These are phyloP conservation scores for Myxozyma geophila DNA, from an alignment of 805 yeast species.

Conservation along the genomic window DNA sequence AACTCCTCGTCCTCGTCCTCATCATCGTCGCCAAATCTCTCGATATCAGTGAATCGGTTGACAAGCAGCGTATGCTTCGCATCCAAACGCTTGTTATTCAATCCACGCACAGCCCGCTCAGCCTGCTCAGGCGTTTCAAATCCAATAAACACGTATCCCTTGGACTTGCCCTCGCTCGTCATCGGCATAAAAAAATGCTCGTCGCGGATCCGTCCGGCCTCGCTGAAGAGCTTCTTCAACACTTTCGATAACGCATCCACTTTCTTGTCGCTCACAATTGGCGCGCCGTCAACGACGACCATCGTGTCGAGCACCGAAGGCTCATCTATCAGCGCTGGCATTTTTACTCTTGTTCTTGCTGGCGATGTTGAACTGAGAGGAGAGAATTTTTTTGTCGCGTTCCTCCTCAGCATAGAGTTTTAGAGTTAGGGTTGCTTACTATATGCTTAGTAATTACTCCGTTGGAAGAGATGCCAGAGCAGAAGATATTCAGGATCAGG, in stretches of 20 bases:
- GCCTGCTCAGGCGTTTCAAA: slow-evolving; percentile 71
- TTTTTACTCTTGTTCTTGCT: not conserved
- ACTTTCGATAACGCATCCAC: slow-evolving; percentile 84
- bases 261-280: slow-evolving; percentile 89
- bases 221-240: slow-evolving; percentile 74
- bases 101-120: slow-evolving; percentile 73
- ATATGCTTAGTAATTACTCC: no score
- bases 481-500: no score
- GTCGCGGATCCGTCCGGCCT: slow-evolving; percentile 69
- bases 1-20: slow-evolving; percentile 58
- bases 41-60: slow-evolving; percentile 81
- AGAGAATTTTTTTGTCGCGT: not conserved
- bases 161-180: slow-evolving; percentile 68
- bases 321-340: slow-evolving; percentile 20
- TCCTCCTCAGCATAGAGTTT: not conserved
- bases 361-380: not conserved
- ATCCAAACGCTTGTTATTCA: slow-evolving; percentile 90
- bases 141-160: slow-evolving; percentile 82
- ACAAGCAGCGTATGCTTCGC: slow-evolving; percentile 87
- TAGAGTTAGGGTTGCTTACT: not conserved
- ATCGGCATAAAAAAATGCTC: slow-evolving; percentile 83
- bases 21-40: slow-evolving; percentile 68
- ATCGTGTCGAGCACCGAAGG: slow-evolving; percentile 61
- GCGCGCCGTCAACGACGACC: slow-evolving; percentile 92
- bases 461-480: no score